A percentile compares a stretch with the other conserved stretches of the same genome.
These are phyloP conservation scores for Olyra latifolia DNA, from an alignment of 176 grass and related monocot genomes.

Conservation along the genomic window DNA sequence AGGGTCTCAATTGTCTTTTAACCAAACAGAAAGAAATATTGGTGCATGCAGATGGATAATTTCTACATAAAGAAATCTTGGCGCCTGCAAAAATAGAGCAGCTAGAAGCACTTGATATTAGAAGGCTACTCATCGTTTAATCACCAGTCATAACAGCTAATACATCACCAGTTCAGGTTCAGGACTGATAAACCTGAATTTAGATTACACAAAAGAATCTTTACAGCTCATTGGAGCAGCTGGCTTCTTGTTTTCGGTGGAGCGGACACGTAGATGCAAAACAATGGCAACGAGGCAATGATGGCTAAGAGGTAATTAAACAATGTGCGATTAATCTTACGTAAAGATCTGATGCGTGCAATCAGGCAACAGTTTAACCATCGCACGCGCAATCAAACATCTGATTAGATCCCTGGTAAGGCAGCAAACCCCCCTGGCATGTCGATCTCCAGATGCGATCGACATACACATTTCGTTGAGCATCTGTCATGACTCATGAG, in stretches of 20 bases:
- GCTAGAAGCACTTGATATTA: background rate
- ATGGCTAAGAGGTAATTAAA: background rate
- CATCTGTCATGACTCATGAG: background rate
- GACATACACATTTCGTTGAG: background rate
- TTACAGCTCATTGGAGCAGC: background rate
- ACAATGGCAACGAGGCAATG: background rate
- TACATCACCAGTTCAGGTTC: background rate
- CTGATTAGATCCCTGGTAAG: background rate
- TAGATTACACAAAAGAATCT: background rate
- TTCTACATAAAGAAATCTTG: background rate
- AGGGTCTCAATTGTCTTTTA: background rate
- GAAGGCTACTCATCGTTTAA: background rate
- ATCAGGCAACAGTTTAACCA: background rate
- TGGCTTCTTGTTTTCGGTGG: background rate
- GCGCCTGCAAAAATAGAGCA: background rate
- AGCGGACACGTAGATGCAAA: background rate
- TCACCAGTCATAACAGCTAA: background rate
- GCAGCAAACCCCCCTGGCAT: background rate
- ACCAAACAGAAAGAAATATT: background rate
- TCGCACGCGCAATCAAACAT: background rate
- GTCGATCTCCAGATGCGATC: background rate
- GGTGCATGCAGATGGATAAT: background rate
- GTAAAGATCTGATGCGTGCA: background rate
- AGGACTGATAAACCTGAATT: background rate
- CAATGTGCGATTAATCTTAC: background rate